A percentile compares a stretch with the other conserved stretches of the same genome.
phyloP scores from a whole-genome alignment of 106 monocot genomes.

The Ottelia alismoides region DNA sequence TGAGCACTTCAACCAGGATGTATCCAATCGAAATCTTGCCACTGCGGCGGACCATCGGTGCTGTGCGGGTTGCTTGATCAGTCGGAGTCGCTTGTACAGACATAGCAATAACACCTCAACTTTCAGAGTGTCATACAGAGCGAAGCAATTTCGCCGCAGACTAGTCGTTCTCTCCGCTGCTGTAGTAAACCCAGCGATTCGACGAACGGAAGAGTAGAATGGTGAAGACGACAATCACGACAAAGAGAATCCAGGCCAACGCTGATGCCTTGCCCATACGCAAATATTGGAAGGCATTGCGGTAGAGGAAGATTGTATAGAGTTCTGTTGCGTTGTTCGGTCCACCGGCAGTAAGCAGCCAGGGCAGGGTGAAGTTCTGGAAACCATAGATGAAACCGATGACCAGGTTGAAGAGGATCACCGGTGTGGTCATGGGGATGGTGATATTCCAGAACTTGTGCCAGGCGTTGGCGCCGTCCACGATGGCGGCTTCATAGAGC shows the following conservation, averaged over 20 bases:
- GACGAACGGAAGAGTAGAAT: background rate
- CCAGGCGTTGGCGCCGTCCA: background rate
- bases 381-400: background rate
- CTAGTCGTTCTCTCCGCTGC: no score
- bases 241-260: background rate
- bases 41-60: no score
- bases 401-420: background rate
- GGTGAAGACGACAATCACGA: background rate
- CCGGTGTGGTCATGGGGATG: background rate
- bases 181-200: no score
- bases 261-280: background rate
- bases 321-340: background rate
- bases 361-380: background rate
- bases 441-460: background rate
- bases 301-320: background rate
- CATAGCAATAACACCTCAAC: background rate
- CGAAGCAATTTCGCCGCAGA: no score
- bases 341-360: background rate
- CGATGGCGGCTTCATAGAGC: background rate
- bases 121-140: no score
- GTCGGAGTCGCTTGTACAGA: background rate
- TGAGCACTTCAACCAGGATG: no score
- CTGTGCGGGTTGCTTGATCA: background rate
- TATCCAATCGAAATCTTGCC: no score
- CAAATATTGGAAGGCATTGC: background rate